Base-by-base conservation (phyloP, 75 land plant species). In the Ceratopteris richardii region DNA sequence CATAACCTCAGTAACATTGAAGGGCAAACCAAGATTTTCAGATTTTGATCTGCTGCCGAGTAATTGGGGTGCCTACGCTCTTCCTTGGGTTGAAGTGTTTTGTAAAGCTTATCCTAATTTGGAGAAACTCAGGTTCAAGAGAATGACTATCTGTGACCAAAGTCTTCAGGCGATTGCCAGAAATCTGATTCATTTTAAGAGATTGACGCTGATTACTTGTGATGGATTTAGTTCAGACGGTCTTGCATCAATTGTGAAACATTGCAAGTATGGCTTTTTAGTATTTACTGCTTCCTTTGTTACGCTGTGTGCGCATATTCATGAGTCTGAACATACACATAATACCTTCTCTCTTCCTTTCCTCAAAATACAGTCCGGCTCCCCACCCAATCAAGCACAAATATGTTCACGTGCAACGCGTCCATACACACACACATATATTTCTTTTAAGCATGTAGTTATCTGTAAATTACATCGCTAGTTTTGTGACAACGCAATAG, bases 171-270 rank as follows among this genome's bases (percentile, higher is more conserved):
- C 62, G 19, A 22, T 82, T 36, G 71, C 69, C 3, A 29, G 24
- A 18, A 47, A 43, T 12, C 70, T 82, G 29, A 67, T 67, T 0
- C 60, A 66, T 50, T 82, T 82, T 42, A 61, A 41, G 16, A 66
- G 58, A 20, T 46, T 82, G 20, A 44, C 67, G 12, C 73, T 82
- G 13, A 55, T 57, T 14, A 67, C 68, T 58, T 82, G 81, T 44
- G 85, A 82, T 57, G 85, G 85, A 6, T 82, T 82, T 48, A 74
- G 77, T 39, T 77, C 80, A 18, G 68, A 82, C n/a, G 80, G 80
- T 0, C 66, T 82, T 54, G 70, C 80, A 0, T 54, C 77, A 42
- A 82, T 82, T 60, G 77, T 77, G 19, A 65, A 69, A 11, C 74
- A 82, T 44, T 82, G 80, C 80, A 82, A 73, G 84, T 82, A 21